A percentile compares a stretch with the other conserved stretches of the same genome.
Evolutionary conservation across 345 rosid genomes (phyloP).

Genomic region (Linum tenue): DNA sequence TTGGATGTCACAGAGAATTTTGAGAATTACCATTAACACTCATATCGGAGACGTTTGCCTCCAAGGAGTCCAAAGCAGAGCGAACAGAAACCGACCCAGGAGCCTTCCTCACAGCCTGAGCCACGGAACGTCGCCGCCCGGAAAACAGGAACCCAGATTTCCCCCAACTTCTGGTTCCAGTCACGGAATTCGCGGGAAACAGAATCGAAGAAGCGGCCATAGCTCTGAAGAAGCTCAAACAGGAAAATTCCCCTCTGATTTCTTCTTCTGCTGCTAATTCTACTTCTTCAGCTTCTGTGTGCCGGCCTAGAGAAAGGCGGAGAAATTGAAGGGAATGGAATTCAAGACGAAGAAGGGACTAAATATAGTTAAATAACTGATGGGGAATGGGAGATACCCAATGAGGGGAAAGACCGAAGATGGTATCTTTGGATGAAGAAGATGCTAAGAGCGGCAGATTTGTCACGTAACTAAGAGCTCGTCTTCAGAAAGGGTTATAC

Average conservation of each 20-base stretch:
- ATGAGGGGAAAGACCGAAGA: not conserved
- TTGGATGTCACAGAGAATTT: not conserved
- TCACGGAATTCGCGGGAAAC: constrained; percentile 50
- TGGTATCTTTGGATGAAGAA: not conserved
- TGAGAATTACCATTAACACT: constrained; percentile 61
- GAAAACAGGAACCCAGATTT: constrained; percentile 9
- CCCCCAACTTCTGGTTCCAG: constrained; percentile 20
- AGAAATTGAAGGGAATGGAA: not conserved
- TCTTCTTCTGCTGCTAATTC: not conserved
- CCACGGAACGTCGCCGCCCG: constrained; percentile 23
- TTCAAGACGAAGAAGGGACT: no score
- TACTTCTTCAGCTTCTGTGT: not conserved
- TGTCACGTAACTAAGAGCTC: not conserved
- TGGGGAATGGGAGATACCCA: not conserved
- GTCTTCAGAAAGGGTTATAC: not conserved
- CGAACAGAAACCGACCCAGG: constrained; percentile 37
- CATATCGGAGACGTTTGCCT: constrained; percentile 83
- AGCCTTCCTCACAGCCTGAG: constrained; percentile 19
- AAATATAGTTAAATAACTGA: not conserved
- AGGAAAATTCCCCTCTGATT: not conserved
- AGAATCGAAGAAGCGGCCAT: constrained; percentile 65
- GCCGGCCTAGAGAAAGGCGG: not conserved
- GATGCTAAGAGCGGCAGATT: not conserved
- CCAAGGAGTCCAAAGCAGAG: constrained; percentile 53
- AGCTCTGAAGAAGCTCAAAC: not conserved